A percentile compares a stretch with the other conserved stretches of the same genome.
Conservation (phyloP, 2,329 filamentous ascomycete species). For the Botrytis medusae region DNA sequence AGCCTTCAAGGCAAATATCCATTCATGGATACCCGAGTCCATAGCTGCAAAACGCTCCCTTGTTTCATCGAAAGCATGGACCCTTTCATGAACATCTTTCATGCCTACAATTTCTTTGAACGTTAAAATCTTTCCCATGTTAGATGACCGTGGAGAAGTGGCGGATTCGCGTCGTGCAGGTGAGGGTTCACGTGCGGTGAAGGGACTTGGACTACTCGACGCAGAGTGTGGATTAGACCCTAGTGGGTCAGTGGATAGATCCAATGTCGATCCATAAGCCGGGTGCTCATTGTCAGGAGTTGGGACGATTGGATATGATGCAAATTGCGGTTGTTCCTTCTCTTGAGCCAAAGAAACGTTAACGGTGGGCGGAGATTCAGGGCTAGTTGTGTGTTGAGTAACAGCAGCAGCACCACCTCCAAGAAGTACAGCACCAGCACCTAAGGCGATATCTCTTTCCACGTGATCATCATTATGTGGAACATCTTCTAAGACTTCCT, state of each 20-base stretch:
- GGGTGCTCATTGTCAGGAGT: constrained; percentile 45
- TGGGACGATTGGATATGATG: constrained; percentile 20
- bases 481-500: constrained; percentile 3
- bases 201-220: constrained; percentile 18
- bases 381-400: not conserved
- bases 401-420: constrained; percentile 22
- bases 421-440: constrained; percentile 25
- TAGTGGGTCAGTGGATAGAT: constrained; percentile 24
- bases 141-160: constrained; percentile 12
- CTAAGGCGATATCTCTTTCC: constrained; percentile 26
- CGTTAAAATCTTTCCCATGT: constrained; percentile 26
- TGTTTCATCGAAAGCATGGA: constrained; percentile 71
- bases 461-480: constrained; percentile 22
- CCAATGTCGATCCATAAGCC: constrained; percentile 30
- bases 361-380: constrained; percentile 32
- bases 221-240: constrained; percentile 13
- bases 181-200: constrained; percentile 22
- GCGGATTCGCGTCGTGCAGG: constrained; percentile 28
- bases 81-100: constrained; percentile 64
- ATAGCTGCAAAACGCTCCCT: constrained; percentile 68
- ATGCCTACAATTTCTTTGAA: constrained; percentile 80
- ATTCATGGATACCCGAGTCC: constrained; percentile 70
- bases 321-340: constrained; percentile 43
- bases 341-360: constrained; percentile 47
- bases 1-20: constrained; percentile 50